Evolutionary conservation across 139 green algal genomes (phyloP), one percentile per base, ranked within the genome.

Genomic region (Micractinium conductrix): DNA sequence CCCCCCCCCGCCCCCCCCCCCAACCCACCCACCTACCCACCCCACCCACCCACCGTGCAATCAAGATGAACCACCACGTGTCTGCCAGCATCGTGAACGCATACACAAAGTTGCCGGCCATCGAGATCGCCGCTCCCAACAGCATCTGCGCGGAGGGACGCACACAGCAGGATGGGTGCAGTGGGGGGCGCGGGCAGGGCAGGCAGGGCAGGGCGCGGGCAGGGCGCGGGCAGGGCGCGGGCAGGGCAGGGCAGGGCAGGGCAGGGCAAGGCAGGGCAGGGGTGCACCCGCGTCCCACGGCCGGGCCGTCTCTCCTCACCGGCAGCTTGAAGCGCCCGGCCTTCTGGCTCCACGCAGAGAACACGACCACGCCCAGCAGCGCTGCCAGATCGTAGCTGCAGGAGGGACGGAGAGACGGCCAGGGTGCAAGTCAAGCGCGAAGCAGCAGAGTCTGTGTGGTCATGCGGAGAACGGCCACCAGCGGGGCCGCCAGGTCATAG

Each of bases 1-100:
- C 48, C 48, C 14, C 53, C 53, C 53, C 53, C 5, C 53, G 24
- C 53, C 53, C 26, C 53, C 53, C 53, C 10, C 19, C 19, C 8
- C 8, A 62, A 21, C 53, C 53, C 53, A 62, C 8, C n/a, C n/a
- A 62, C 19, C 53, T 16, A 4, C 53, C 53, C 53, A 62, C 48
- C 19, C 53, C 48, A 10, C n/a, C 10, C 19, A 10, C 63, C 42
- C 50, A 81, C 74, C 74, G 70, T n/a, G 45, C 84, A 21, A 88
- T 63, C n/a, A 88, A 45, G 60, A 88, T 88, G 28, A 85, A 43
- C 60, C 74, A 88, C 84, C 84, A 88, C n/a, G 16, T 33, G 35
- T 78, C 53, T 21, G n/a, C 65, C n/a, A 88, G 40, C 48, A 80
- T 67, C 2, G 78, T 72, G 76, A 79, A 88, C 38, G 73, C 84